Conservation (phyloP, 2,329 filamentous ascomycete genomes). For the Plectosphaerella sp. region DNA sequence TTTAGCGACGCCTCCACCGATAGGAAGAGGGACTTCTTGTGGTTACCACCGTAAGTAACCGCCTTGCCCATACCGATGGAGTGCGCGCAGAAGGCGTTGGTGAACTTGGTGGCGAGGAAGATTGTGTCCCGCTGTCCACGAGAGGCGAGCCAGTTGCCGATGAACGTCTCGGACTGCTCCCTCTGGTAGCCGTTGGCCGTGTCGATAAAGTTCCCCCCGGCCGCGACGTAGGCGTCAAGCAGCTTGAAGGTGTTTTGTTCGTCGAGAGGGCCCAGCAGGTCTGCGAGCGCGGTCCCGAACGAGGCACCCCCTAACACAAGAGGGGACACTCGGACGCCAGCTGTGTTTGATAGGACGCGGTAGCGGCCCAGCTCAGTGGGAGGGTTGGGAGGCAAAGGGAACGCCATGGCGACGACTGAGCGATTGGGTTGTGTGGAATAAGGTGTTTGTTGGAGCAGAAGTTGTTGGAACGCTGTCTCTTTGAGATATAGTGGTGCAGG, state of each 20-base stretch:
- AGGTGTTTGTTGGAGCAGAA: too few relatives aligned
- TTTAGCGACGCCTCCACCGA: constrained; percentile 35
- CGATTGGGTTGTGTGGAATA: too few relatives aligned
- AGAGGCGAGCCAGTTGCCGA: constrained; percentile 53
- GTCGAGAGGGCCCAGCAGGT: constrained; percentile 45
- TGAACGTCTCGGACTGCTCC: constrained; percentile 51
- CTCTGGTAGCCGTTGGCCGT: constrained; percentile 55
- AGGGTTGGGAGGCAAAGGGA: too few relatives aligned
- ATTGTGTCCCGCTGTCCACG: constrained; percentile 48
- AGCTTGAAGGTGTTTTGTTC: constrained; percentile 52
- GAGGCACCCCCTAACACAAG: constrained; percentile 49
- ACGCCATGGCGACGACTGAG: too few relatives aligned
- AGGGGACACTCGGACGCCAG: constrained; percentile 47
- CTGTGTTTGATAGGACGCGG: constrained; percentile 44
- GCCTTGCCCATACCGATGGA: constrained; percentile 29
- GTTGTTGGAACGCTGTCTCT: too few relatives aligned
- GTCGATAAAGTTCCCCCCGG: constrained; percentile 67
- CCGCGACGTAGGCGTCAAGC: constrained; percentile 50
- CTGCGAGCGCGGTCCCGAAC: constrained; percentile 40
- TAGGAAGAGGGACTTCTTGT: constrained; percentile 33
- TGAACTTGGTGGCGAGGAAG: constrained; percentile 54
- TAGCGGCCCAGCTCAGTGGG: constrained; percentile 46
- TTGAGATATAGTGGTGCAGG: too few relatives aligned
- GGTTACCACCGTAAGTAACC: constrained; percentile 39
- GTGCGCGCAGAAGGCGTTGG: constrained; percentile 37